Conservation (phyloP, 768 basidiomycete genomes). For the Rhizopogon vinicolor region DNA sequence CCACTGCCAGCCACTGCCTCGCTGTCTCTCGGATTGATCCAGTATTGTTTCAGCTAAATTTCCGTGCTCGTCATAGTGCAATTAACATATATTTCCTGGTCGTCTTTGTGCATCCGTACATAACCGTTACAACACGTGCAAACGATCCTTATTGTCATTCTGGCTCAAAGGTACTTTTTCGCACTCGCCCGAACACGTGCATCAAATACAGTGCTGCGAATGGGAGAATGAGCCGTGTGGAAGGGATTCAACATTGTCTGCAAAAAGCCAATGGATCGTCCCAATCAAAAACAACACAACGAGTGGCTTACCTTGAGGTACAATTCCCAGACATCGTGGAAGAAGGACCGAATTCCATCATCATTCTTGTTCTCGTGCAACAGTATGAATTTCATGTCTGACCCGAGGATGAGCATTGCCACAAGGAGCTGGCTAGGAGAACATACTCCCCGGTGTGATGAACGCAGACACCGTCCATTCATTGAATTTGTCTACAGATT, state of each 20-base stretch:
- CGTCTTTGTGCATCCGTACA: neutral
- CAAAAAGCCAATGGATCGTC: neutral
- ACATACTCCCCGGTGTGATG: slow-evolving; percentile 90
- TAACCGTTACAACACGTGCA: neutral
- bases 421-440: neutral
- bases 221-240: slow-evolving; percentile 82
- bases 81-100: too few relatives aligned
- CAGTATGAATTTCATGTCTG: slow-evolving; percentile 94
- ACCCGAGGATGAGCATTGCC: slow-evolving; percentile 15
- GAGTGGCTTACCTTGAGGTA: slow-evolving; percentile 79
- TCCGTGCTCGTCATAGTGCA: neutral
- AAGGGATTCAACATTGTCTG: slow-evolving; percentile 95
- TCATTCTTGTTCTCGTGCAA: slow-evolving; percentile 96
- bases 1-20: neutral
- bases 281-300: neutral
- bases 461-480: slow-evolving; percentile 99
- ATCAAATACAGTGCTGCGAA: slow-evolving; percentile 82
- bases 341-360: slow-evolving; percentile 91
- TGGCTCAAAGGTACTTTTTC: slow-evolving; percentile 63
- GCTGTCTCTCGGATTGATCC: neutral
- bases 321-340: slow-evolving; percentile 94
- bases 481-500: slow-evolving; percentile 94
- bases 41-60: neutral
- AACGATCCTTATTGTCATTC: neutral
- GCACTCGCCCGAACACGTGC: slow-evolving; percentile 80